Evolutionary conservation across 306 rosid genomes (phyloP).

Genomic region (Corylus heterophylla): DNA sequence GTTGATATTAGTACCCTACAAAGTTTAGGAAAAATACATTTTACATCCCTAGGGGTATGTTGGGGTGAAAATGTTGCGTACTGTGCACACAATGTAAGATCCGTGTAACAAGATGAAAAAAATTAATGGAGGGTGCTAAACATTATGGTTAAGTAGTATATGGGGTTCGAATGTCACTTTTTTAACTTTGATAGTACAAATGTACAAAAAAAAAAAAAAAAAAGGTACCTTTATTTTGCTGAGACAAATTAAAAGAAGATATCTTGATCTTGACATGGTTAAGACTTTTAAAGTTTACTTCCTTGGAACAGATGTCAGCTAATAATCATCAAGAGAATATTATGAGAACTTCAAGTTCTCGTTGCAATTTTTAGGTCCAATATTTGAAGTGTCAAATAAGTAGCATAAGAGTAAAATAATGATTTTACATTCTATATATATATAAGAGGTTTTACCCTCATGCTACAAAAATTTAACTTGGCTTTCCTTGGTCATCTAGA

Average conservation of each 20-base stretch:
- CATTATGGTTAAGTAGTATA: too few species aligned
- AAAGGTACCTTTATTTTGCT: not conserved
- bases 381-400: not conserved
- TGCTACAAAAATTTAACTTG: not conserved
- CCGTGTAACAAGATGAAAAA: too few species aligned
- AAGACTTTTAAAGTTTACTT: not conserved
- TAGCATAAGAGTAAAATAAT: not conserved
- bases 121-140: too few species aligned
- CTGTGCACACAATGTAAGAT: too few species aligned
- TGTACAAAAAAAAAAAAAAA: too few species aligned
- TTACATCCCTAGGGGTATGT: too few species aligned
- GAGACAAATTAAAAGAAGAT: not conserved
- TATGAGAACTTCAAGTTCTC: not conserved
- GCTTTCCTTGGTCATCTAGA: not conserved
- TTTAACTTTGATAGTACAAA: too few species aligned
- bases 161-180: too few species aligned
- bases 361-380: not conserved
- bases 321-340: not conserved
- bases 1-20: too few species aligned
- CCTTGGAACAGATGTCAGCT: not conserved
- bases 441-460: not conserved
- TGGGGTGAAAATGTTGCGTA: too few species aligned
- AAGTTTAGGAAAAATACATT: too few species aligned
- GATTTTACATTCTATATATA: not conserved
- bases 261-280: not conserved